phyloP scores from a whole-genome alignment of 495 filamentous ascomycete species.

The Penicillium cinerascens region DNA sequence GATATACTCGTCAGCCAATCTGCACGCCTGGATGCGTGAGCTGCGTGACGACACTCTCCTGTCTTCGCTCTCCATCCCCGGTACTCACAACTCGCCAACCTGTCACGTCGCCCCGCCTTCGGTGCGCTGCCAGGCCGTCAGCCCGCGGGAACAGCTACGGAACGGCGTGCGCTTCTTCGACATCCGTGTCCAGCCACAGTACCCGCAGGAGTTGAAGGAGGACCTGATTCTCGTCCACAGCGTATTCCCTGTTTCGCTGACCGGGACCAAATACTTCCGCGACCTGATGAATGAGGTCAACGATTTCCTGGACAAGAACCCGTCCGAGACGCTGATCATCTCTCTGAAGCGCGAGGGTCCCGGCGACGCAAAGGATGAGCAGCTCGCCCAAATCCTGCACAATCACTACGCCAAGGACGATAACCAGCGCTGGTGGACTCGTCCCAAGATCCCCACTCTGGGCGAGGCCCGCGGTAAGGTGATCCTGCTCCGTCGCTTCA shows the following conservation, averaged over 20 bases:
- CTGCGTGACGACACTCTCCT: slow-evolving; percentile 65
- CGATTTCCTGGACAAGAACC: slow-evolving; percentile 72
- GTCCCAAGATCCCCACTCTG: slow-evolving; percentile 73
- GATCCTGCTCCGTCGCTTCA: slow-evolving; percentile 80
- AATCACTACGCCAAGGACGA: slow-evolving; percentile 63
- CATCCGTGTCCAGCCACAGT: slow-evolving; percentile 68
- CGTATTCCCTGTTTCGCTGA: slow-evolving; percentile 70
- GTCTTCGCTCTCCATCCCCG: slow-evolving; percentile 83
- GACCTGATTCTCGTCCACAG: slow-evolving; percentile 69
- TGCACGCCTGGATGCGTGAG: slow-evolving; percentile 76
- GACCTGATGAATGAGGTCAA: slow-evolving; percentile 65
- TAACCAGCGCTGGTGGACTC: slow-evolving; percentile 68
- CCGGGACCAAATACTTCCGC: slow-evolving; percentile 70
- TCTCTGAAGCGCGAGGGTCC: slow-evolving; percentile 88
- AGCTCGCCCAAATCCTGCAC: slow-evolving; percentile 67
- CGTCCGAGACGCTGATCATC: slow-evolving; percentile 79
- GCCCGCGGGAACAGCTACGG: slow-evolving; percentile 69
- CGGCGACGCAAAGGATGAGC: slow-evolving; percentile 73
- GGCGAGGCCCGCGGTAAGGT: slow-evolving; percentile 80
- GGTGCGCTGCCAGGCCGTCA: slow-evolving; percentile 87
- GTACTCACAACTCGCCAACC: slow-evolving; percentile 92
- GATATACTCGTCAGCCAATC: slow-evolving; percentile 68
- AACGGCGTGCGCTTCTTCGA: slow-evolving; percentile 96
- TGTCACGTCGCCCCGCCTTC: slow-evolving; percentile 79
- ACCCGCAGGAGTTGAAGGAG: slow-evolving; percentile 54